These are phyloP conservation scores for Diversispora epigaea DNA, from an alignment of 192 early-diverging fungal species.

Conservation along the genomic window DNA sequence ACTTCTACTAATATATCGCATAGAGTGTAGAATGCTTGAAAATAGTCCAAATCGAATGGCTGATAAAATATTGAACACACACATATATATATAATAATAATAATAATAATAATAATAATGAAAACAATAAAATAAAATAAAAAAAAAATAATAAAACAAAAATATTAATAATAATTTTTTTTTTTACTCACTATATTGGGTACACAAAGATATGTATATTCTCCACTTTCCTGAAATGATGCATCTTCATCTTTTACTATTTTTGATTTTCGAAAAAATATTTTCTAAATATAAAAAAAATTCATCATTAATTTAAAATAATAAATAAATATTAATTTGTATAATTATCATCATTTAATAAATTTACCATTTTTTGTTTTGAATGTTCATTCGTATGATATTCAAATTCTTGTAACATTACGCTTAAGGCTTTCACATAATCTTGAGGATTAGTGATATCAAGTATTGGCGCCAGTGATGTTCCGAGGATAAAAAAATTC, in stretches of 20 bases:
- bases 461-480: constrained; percentile 62
- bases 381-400: constrained; percentile 46
- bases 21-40: constrained; percentile 67
- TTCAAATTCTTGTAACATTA: constrained; percentile 63
- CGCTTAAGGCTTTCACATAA: constrained; percentile 61
- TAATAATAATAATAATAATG: not conserved
- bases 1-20: constrained; percentile 62
- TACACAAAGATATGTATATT: constrained; percentile 43
- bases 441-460: constrained; percentile 62
- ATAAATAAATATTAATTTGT: not conserved
- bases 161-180: not conserved
- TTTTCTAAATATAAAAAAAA: constrained; percentile 41
- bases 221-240: constrained; percentile 38
- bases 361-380: constrained; percentile 47
- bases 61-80: constrained; percentile 4
- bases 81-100: not conserved
- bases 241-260: constrained; percentile 41
- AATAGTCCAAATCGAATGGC: constrained; percentile 68
- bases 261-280: constrained; percentile 50
- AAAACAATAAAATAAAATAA: constrained; percentile 1
- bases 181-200: constrained; percentile 44
- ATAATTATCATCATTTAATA: too few species aligned
- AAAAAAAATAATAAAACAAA: not conserved
- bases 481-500: constrained; percentile 65
- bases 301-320: not conserved